Base-by-base conservation (phyloP, 352 stramenopile species). In the Globisporangium splendens region DNA sequence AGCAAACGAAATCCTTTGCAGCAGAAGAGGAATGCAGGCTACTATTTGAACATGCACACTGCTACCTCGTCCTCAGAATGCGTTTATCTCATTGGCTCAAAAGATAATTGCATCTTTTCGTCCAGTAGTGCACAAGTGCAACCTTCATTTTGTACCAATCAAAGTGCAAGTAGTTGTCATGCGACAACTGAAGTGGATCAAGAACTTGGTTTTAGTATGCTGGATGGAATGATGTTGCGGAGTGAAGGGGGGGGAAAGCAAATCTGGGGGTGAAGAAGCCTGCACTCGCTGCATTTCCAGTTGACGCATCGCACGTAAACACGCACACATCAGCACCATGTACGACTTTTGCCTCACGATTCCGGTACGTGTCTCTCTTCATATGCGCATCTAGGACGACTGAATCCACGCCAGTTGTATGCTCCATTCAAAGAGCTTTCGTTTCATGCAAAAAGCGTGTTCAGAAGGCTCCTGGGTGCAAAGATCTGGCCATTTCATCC, bases 281-380 rank as follows among this genome's bases (percentile, higher is more conserved):
- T 8, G 5, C 28, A 35, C 28, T 35, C 28, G 28, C 28, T 8
- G 28, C 28, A 35, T 35, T 35, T 35, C 28, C 28, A 35, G 28
- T 35, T 35, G 28, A 5, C 24, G 24, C 24, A 31, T 31, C 24
- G 24, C 24, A 57, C 38, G 13, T 18, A 46, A 21, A 60, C 43
- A 50, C 8, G 33, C 8, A 17, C 15, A 43, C 15, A 46, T 47
- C 41, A 55, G 4, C 55, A 48, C 13, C 46, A 91, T 94, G 84
- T 92, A 94, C 70, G 84, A 94, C 78, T 94, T 94, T 62, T 94
- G 84, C 73, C 72, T 94, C 51, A 94, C 84, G 59, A 74, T 94
- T 59, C 84, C 84, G 48, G 84, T 94, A 81, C 65, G 80, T 78
- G n/a, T 21, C 38, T 18, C 22, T 31, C 44, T 18, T 17, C 1